Conservation (phyloP, 2,329 filamentous ascomycete genomes). For the Nakataea oryzae region DNA sequence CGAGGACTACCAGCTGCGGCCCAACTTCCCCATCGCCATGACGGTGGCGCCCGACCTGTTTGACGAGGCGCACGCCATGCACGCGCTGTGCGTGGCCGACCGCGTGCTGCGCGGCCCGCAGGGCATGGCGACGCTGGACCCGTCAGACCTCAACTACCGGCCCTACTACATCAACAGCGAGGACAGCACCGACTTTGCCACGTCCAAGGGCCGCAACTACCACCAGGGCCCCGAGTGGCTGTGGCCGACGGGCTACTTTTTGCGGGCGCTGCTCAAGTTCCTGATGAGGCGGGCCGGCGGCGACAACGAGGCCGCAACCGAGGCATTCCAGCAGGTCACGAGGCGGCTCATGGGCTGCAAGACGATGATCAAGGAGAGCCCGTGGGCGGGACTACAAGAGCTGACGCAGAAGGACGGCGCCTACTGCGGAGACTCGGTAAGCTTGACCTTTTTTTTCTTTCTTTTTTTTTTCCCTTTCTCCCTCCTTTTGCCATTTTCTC, state of each 20-base stretch:
- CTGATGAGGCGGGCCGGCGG: constrained; percentile 57
- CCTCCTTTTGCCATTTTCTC: not conserved
- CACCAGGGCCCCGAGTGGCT: constrained; percentile 98
- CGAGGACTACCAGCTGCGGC: constrained; percentile 91
- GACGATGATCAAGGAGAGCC: constrained; percentile 65
- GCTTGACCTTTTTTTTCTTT: constrained; percentile 22
- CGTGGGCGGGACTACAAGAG: constrained; percentile 88
- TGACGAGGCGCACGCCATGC: constrained; percentile 63
- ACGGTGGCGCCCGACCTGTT: constrained; percentile 85
- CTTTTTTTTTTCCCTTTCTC: constrained; percentile 5
- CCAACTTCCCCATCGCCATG: constrained; percentile 96
- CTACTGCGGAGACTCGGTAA: constrained; percentile 77
- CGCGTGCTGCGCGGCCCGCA: constrained; percentile 70
- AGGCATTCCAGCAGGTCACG: constrained; percentile 93
- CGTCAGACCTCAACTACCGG: constrained; percentile 82
- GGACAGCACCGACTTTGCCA: constrained; percentile 83
- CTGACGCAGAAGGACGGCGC: constrained; percentile 84
- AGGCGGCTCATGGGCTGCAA: constrained; percentile 74
- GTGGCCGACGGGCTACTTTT: constrained; percentile 94
- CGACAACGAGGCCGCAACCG: constrained; percentile 58
- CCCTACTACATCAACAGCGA: constrained; percentile 94
- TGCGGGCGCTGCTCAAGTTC: constrained; percentile 84
- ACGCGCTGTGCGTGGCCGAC: constrained; percentile 73
- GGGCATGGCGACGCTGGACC: constrained; percentile 94
- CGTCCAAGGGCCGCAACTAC: constrained; percentile 91